Evolutionary conservation across 352 stramenopile genomes (phyloP).

Genomic region (Phytopythium kandeliae): DNA sequence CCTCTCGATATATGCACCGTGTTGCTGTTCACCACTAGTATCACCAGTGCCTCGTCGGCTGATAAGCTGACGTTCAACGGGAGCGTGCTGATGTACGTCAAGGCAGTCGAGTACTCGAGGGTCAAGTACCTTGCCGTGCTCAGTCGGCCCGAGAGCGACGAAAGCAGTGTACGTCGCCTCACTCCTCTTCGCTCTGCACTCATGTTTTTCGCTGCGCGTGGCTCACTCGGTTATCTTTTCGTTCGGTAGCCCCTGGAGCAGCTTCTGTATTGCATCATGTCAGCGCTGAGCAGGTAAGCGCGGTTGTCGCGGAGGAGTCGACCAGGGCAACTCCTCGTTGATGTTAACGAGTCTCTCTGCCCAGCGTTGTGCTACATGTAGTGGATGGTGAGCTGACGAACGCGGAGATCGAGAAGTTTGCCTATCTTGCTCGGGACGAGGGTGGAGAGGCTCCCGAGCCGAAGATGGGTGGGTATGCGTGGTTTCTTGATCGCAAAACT

Average conservation of each 20-base stretch:
- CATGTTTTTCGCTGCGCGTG: background rate
- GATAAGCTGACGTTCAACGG: background rate
- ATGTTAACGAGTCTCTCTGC: background rate
- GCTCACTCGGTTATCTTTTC: background rate
- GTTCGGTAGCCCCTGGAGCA: slow-evolving; percentile 34
- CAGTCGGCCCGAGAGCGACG: slow-evolving; percentile 43
- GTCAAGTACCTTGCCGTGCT: slow-evolving; percentile 73
- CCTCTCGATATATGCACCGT: no score
- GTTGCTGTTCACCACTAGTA: background rate
- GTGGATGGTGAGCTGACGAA: slow-evolving; percentile 46
- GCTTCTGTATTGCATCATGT: slow-evolving; percentile 63
- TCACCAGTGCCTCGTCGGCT: background rate
- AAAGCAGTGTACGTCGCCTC: slow-evolving; percentile 13
- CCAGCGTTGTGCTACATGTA: slow-evolving; percentile 65
- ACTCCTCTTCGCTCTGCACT: background rate
- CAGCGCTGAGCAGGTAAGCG: slow-evolving; percentile 54
- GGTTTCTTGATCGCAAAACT: background rate
- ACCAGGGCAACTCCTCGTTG: background rate
- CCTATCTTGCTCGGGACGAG: slow-evolving; percentile 36
- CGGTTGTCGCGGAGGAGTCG: background rate
- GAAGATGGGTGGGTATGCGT: slow-evolving; percentile 25
- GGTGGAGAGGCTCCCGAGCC: slow-evolving; percentile 14
- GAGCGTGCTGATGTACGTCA: slow-evolving; percentile 71
- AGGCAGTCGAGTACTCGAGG: slow-evolving; percentile 47
- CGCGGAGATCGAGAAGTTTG: slow-evolving; percentile 48